phyloP scores from a whole-genome alignment of 2,329 filamentous ascomycete genomes.

The Erysiphe neolycopersici region DNA sequence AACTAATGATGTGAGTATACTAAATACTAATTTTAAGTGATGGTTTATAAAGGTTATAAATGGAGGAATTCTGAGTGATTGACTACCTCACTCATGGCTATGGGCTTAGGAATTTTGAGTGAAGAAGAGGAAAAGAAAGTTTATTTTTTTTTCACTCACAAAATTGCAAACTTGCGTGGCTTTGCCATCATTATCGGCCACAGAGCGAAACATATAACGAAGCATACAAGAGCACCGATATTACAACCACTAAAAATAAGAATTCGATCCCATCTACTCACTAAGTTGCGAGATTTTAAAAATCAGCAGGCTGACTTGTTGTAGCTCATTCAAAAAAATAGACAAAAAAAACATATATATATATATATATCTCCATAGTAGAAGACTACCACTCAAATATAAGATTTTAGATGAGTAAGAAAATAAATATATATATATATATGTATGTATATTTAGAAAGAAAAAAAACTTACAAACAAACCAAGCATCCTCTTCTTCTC shows the following conservation, averaged over 20 bases:
- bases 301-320: slow-evolving; percentile 11
- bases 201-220: slow-evolving; percentile 74
- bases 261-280: slow-evolving; percentile 91
- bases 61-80: too few relatives aligned
- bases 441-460: too few relatives aligned
- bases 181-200: slow-evolving; percentile 58
- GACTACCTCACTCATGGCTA: too few relatives aligned
- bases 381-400: background rate
- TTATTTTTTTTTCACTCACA: slow-evolving; percentile 42
- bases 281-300: slow-evolving; percentile 21
- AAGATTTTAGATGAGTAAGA: background rate
- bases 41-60: too few relatives aligned
- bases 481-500: slow-evolving; percentile 89
- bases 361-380: too few relatives aligned
- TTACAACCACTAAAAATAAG: slow-evolving; percentile 83
- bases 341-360: slow-evolving; percentile 4
- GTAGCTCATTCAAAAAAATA: slow-evolving; percentile 4
- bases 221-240: slow-evolving; percentile 67
- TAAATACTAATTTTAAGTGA: too few relatives aligned
- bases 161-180: slow-evolving; percentile 81
- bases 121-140: background rate
- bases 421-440: too few relatives aligned
- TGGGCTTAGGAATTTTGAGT: too few relatives aligned
- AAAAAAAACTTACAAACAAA: slow-evolving; percentile 55
- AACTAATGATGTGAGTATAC: background rate